phyloP scores from a whole-genome alignment of 164 flowering plant genomes.

The Annona cherimola region DNA sequence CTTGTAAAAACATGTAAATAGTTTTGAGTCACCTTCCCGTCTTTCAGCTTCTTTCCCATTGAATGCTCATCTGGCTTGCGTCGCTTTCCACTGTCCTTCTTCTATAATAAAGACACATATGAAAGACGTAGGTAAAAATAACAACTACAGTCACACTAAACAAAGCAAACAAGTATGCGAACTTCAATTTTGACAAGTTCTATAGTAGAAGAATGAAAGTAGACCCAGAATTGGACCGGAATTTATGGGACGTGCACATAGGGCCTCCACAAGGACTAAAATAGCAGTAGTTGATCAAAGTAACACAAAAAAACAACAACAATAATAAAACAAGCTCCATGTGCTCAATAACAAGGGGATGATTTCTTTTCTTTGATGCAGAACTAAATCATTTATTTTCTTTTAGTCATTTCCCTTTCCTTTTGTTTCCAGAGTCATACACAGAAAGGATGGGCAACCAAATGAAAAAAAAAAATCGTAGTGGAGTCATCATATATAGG shows the following conservation, averaged over 20 bases:
- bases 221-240: background rate
- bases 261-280: background rate
- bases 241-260: background rate
- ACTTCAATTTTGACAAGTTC: background rate
- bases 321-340: too few relatives aligned
- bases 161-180: background rate
- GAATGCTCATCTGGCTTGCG: conserved; percentile 67
- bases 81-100: conserved; percentile 50
- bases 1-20: background rate
- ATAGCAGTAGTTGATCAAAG: background rate
- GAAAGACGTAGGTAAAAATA: background rate
- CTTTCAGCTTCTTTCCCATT: conserved; percentile 51
- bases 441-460: background rate
- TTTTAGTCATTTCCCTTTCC: too few relatives aligned
- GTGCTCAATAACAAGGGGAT: too few relatives aligned
- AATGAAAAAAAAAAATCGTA: too few relatives aligned
- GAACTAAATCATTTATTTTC: too few relatives aligned
- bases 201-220: background rate
- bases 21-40: conserved; percentile 55
- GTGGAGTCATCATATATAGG: background rate
- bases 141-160: background rate
- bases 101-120: conserved; percentile 9
- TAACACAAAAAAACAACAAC: background rate
- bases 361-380: too few relatives aligned
- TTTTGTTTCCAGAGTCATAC: background rate